phyloP scores from a whole-genome alignment of 306 rosid species.

The Carpinus viminea region DNA sequence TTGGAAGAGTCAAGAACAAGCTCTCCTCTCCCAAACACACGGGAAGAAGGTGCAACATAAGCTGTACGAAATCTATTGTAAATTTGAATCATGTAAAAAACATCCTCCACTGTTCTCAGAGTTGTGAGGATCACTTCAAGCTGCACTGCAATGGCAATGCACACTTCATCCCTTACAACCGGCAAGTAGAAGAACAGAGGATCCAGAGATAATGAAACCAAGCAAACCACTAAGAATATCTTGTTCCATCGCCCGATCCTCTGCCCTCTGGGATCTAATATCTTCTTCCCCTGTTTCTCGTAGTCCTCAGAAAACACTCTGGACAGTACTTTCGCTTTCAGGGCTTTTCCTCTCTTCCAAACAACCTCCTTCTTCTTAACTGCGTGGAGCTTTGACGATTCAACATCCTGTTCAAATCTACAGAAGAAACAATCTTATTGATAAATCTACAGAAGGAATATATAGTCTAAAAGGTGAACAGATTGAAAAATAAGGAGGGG shows the following conservation, averaged over 20 bases:
- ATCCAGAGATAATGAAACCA: constrained; percentile 55
- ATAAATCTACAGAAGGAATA: no score
- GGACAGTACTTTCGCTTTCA: constrained; percentile 42
- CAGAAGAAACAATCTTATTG: no score
- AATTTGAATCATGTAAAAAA: constrained; percentile 51
- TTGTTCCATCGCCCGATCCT: constrained; percentile 44
- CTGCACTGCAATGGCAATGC: constrained; percentile 39
- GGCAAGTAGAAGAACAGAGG: constrained; percentile 63
- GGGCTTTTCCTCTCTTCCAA: constrained; percentile 22
- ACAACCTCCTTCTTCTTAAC: no score
- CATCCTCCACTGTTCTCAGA: constrained; percentile 45
- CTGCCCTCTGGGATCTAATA: constrained; percentile 51
- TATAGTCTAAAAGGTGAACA: no score
- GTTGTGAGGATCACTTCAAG: constrained; percentile 47
- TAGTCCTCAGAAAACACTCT: constrained; percentile 60
- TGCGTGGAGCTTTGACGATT: no score
- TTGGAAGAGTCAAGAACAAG: constrained; percentile 51
- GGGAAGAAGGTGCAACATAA: constrained; percentile 57
- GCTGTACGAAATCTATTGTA: constrained; percentile 48
- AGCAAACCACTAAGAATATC: constrained; percentile 43
- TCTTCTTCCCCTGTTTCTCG: constrained; percentile 41
- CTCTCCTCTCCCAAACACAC: constrained; percentile 66
- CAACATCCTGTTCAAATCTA: no score
- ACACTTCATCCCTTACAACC: constrained; percentile 24
- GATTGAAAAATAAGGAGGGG: no score